Percentiles rank a stretch among this genome's conserved stretches.
Evolutionary conservation across 139 green algal genomes (phyloP).

Genomic region (Eudorina sp.): DNA sequence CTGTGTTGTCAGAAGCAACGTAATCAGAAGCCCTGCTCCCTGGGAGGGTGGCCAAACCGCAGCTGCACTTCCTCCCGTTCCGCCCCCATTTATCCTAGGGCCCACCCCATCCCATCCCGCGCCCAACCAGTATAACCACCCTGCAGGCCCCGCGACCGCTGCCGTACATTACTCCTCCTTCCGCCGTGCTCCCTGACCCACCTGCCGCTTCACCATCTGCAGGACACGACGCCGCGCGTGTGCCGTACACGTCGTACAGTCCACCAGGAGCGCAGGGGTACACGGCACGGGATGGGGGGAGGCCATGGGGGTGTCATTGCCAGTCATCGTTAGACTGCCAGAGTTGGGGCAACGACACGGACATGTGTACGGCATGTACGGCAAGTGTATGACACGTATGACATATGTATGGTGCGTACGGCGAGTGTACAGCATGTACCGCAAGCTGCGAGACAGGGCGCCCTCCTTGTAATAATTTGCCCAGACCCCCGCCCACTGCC

Average conservation of each 20-base stretch:
- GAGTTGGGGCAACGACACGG: neutral
- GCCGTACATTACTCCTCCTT: neutral
- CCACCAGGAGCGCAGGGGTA: neutral
- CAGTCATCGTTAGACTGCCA: neutral
- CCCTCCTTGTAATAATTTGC: neutral
- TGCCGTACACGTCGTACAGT: neutral
- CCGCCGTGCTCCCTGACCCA: neutral
- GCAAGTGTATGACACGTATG: neutral
- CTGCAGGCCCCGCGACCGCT: no score
- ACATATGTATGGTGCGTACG: neutral
- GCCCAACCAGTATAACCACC: neutral
- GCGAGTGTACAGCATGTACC: neutral
- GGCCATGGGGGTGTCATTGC: neutral
- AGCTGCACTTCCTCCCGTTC: neutral
- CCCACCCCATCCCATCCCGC: neutral
- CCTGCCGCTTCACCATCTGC: constrained; percentile 50
- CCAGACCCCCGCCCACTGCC: neutral
- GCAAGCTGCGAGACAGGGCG: neutral
- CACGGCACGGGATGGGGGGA: neutral
- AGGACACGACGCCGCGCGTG: neutral
- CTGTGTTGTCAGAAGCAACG: no score
- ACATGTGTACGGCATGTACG: neutral
- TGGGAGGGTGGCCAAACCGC: neutral
- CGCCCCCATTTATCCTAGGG: neutral
- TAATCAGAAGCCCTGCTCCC: no score